phyloP scores from a whole-genome alignment of 2,329 filamentous ascomycete genomes.

The Colletotrichum scovillei region DNA sequence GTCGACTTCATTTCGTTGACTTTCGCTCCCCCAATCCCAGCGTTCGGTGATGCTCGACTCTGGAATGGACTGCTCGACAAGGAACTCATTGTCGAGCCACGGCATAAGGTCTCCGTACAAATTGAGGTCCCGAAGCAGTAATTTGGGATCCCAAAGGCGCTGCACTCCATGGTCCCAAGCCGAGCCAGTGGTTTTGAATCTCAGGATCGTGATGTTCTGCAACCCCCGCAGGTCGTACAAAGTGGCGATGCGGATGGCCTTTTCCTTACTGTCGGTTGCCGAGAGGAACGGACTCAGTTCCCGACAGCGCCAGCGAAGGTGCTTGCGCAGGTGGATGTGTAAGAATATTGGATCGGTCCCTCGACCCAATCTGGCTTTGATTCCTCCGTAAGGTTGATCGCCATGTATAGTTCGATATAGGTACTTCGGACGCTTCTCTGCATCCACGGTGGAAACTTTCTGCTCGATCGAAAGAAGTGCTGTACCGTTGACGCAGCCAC shows the following conservation, averaged over 20 bases:
- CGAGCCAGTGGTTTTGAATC: background rate
- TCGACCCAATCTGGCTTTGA: background rate
- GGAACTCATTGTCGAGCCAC: background rate
- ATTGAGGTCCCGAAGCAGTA: background rate
- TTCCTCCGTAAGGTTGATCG: background rate
- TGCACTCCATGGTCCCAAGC: background rate
- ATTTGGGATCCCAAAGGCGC: background rate
- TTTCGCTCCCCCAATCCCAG: background rate
- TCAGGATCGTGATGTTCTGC: background rate
- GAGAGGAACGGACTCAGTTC: conserved; percentile 5
- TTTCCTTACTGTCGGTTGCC: background rate
- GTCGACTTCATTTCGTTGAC: background rate
- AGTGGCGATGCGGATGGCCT: background rate
- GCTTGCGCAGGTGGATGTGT: background rate
- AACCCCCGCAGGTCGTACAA: background rate
- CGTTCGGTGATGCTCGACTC: background rate
- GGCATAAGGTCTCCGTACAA: background rate
- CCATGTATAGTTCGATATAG: background rate
- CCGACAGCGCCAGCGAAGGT: background rate
- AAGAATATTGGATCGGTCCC: conserved; percentile 6
- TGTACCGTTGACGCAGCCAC: background rate
- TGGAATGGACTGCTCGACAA: conserved; percentile 6
- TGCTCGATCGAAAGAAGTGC: background rate
- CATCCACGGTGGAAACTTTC: background rate
- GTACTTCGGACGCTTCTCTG: accelerated